phyloP scores from a whole-genome alignment of 441 rosid species.

The Populus hybrid region DNA sequence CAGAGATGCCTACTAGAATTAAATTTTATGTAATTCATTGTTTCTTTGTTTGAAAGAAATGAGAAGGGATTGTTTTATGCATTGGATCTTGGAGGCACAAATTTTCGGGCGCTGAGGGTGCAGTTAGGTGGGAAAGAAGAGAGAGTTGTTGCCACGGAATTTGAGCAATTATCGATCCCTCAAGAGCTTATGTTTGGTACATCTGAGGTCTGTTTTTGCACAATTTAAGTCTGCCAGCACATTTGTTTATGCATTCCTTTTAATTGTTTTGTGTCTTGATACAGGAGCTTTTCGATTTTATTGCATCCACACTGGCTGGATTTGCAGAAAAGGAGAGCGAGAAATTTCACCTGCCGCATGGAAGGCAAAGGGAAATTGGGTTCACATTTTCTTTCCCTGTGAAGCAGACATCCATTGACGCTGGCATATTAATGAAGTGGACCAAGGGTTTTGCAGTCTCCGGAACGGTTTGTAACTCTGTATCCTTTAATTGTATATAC shows the following conservation, averaged over 20 bases:
- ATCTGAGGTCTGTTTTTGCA: slow-evolving; percentile 50
- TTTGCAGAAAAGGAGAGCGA: slow-evolving; percentile 57
- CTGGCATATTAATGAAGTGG: slow-evolving; percentile 83
- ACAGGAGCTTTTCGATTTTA: slow-evolving; percentile 80
- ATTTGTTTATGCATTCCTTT: not conserved
- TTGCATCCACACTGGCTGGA: slow-evolving; percentile 56
- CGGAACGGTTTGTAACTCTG: slow-evolving; percentile 62
- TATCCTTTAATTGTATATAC: not conserved
- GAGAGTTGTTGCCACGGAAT: slow-evolving; percentile 57
- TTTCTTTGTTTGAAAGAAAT: slow-evolving; percentile 36
- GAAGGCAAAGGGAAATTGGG: slow-evolving; percentile 75
- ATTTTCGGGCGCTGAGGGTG: slow-evolving; percentile 78
- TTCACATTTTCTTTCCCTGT: slow-evolving; percentile 94
- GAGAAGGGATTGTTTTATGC: slow-evolving; percentile 91
- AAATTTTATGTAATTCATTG: not conserved
- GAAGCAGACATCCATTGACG: slow-evolving; percentile 68
- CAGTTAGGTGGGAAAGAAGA: slow-evolving; percentile 69
- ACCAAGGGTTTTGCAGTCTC: slow-evolving; percentile 87
- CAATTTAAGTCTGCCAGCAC: not conserved
- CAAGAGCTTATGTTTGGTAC: slow-evolving; percentile 70
- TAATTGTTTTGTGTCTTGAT: slow-evolving; percentile 6
- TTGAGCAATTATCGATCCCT: slow-evolving; percentile 70
- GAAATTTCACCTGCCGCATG: slow-evolving; percentile 46
- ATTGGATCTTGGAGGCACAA: slow-evolving; percentile 91
- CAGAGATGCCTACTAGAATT: not conserved